Evolutionary conservation across 2,329 filamentous ascomycete species (phyloP).

Genomic region (Penicillium sp.): DNA sequence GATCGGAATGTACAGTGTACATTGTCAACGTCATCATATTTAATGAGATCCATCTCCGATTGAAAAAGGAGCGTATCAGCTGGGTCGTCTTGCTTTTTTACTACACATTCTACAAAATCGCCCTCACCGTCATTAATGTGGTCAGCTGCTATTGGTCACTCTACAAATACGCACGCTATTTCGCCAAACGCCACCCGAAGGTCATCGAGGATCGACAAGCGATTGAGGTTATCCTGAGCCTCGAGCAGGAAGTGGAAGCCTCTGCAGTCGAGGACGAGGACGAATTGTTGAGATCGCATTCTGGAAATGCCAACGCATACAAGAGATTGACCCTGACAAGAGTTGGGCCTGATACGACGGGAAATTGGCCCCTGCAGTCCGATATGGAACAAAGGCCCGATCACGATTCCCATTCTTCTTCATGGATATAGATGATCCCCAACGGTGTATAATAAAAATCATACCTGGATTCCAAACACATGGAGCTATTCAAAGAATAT

Average conservation of each 20-base stretch:
- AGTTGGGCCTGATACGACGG: conserved; percentile 6
- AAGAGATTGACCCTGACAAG: conserved; percentile 17
- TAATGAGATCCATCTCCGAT: conserved; percentile 50
- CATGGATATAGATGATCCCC: background rate
- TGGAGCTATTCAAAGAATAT: background rate
- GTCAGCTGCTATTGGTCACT: conserved; percentile 42
- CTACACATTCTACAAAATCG: conserved; percentile 48
- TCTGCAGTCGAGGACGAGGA: background rate
- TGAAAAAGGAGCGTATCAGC: conserved; percentile 45
- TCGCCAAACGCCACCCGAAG: conserved; percentile 48
- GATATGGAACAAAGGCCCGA: background rate
- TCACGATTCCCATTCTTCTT: background rate
- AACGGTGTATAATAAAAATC: background rate
- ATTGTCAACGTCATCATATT: conserved; percentile 47
- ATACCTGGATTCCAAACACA: background rate
- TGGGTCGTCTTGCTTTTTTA: conserved; percentile 41
- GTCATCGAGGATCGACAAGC: conserved; percentile 50
- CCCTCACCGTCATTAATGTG: conserved; percentile 48
- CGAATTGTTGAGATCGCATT: background rate
- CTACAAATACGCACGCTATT: conserved; percentile 48
- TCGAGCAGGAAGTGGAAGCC: conserved; percentile 17
- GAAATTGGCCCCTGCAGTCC: background rate
- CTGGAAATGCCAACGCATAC: background rate
- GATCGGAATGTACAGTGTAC: conserved; percentile 45
- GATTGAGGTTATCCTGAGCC: conserved; percentile 29